Base-by-base conservation (phyloP, 2,329 filamentous ascomycete species). In the Phymatotrichopsis omnivora region DNA sequence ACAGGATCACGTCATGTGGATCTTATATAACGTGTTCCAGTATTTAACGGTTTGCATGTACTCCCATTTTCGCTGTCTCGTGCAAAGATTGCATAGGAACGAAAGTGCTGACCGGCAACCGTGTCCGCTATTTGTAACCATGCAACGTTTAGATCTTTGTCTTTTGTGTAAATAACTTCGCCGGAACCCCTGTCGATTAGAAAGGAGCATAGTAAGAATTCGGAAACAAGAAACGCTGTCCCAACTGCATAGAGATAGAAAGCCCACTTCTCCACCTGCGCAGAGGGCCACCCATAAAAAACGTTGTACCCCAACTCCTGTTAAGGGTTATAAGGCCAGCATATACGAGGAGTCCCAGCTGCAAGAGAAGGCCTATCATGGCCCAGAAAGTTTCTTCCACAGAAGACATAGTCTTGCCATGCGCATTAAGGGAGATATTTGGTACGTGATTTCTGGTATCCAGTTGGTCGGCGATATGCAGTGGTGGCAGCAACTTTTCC, bases 31-130 rank as follows among this genome's bases (percentile, higher is more conserved):
- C 29, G n/a, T 5, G 2, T 29, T 25, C 29, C 14, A 23, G 23
- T 24, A 12, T 32, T 37, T 17, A 24, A 54, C 33, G 16, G 48
- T 40, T 37, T 49, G 29, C 31, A 56, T 33, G 5, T 24, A 5
- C 5, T 8, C 12, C 31, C 22, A 17, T 45, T 25, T n/a, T n/a
- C n/a, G n/a, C 25, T 12, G 5, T 28, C n/a, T n/a, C n/a, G n/a
- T n/a, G 38, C 45, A 24, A 49, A 49, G 5, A 56, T 31, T 16
- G 45, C 40, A 36, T 44, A 48, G 2, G 42, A 43, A 17, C 41
- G 43, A 34, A 56, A 56, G 6, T 31, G 43, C 38, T 56, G 54
- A 37, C 55, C 52, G 20, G 17, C 51, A 11, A 54, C 47, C n/a
- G 22, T 30, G 33, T 47, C 37, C 10, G 33, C 25, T 7, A 41